Percentiles rank a stretch among this genome's conserved stretches.
Evolutionary conservation across 139 green algal genomes (phyloP).

Genomic region (Asterochloris sp.): DNA sequence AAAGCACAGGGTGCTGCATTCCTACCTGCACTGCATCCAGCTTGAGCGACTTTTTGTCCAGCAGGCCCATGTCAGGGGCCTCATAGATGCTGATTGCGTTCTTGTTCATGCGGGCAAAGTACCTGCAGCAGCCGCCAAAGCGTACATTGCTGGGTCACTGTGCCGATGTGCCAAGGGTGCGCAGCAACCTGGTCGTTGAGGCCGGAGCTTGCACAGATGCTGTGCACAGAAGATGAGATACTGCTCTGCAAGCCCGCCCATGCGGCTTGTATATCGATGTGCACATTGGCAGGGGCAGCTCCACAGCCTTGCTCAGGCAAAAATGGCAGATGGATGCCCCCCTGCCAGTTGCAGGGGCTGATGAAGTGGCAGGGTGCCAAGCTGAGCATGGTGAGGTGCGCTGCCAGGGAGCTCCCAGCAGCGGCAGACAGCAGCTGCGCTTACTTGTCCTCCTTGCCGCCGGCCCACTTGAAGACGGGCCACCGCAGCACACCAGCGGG

Average conservation of each 20-base stretch:
- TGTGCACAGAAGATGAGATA: neutral
- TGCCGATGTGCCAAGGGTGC: no score
- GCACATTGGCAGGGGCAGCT: neutral
- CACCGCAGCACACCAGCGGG: slow-evolving; percentile 64
- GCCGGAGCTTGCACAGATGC: neutral
- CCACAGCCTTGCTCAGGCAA: neutral
- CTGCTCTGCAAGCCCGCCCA: no score
- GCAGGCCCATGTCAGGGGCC: slow-evolving; percentile 75
- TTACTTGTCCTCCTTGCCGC: slow-evolving; percentile 59
- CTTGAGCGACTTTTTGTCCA: slow-evolving; percentile 94
- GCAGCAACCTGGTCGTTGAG: no score
- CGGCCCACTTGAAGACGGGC: slow-evolving; percentile 94
- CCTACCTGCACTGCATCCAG: slow-evolving; percentile 70
- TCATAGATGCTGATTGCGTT: slow-evolving; percentile 83
- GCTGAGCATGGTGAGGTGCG: neutral
- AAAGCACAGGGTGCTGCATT: neutral
- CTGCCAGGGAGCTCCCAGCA: neutral
- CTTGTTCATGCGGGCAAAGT: slow-evolving; percentile 82
- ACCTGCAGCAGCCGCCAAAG: slow-evolving; percentile 31
- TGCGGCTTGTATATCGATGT: neutral
- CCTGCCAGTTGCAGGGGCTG: neutral
- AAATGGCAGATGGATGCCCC: neutral
- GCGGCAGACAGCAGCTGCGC: neutral
- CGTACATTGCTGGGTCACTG: no score
- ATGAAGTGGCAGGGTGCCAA: neutral